Conservation (phyloP, 371 early-diverging fungal genomes). For the Mortierella sp. region DNA sequence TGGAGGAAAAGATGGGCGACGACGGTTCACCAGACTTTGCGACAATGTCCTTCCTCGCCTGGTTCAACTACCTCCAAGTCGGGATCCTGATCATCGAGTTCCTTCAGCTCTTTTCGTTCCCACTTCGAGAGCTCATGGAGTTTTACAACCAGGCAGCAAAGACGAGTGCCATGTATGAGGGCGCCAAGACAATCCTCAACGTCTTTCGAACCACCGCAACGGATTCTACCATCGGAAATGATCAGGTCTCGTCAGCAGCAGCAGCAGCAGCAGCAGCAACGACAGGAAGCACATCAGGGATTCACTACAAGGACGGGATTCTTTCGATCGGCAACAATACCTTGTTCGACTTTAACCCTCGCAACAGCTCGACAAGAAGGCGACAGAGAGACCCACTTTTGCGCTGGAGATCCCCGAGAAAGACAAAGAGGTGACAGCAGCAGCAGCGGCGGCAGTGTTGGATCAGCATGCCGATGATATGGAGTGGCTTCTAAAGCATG, state of each 20-base stretch:
- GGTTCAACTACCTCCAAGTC: constrained; percentile 71
- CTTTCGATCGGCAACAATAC: constrained; percentile 27
- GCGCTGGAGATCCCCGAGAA: background rate
- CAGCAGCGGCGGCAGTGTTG: background rate
- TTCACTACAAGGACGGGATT: constrained; percentile 18
- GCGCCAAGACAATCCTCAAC: constrained; percentile 28
- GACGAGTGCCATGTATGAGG: constrained; percentile 33
- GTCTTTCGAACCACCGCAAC: constrained; percentile 20
- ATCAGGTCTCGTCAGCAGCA: background rate
- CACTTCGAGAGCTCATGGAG: constrained; percentile 65
- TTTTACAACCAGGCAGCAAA: constrained; percentile 46
- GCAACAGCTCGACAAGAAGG: background rate
- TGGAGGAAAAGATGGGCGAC: no score
- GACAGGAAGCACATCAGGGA: background rate
- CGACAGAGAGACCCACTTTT: background rate
- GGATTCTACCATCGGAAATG: background rate
- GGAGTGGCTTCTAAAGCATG: background rate
- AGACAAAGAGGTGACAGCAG: background rate
- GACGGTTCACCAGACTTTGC: constrained; percentile 33
- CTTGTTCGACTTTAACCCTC: constrained; percentile 12
- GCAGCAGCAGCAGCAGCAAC: background rate
- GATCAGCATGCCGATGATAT: background rate
- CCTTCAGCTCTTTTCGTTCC: constrained; percentile 69
- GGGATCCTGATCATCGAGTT: constrained; percentile 71
- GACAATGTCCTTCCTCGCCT: constrained; percentile 46